Conservation (phyloP, 2,329 filamentous ascomycete genomes). For the Lachnellula hyalina region DNA sequence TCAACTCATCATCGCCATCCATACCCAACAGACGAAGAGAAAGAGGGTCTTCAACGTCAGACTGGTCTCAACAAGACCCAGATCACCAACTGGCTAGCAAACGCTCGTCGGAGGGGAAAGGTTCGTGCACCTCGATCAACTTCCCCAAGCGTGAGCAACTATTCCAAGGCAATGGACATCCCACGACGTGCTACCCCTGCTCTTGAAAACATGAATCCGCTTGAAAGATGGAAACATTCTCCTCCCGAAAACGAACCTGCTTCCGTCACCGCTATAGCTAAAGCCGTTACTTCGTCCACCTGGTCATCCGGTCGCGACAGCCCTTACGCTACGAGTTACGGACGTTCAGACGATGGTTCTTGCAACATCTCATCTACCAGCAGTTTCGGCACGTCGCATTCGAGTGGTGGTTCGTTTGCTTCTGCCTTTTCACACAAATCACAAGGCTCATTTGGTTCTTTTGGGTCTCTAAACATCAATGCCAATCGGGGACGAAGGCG, state of each 20-base stretch:
- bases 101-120: slow-evolving; percentile 79
- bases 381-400: slow-evolving; percentile 56
- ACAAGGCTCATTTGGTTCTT: slow-evolving; percentile 44
- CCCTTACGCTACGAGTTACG: slow-evolving; percentile 44
- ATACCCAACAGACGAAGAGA: slow-evolving; percentile 84
- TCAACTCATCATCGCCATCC: slow-evolving; percentile 74
- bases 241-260: slow-evolving; percentile 66
- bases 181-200: slow-evolving; percentile 55
- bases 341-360: slow-evolving; percentile 57
- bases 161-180: slow-evolving; percentile 66
- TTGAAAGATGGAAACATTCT: slow-evolving; percentile 65
- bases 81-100: slow-evolving; percentile 89
- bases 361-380: slow-evolving; percentile 56
- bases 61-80: slow-evolving; percentile 80
- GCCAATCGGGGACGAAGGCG: slow-evolving; percentile 26
- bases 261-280: slow-evolving; percentile 56
- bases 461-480: slow-evolving; percentile 20
- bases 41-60: slow-evolving; percentile 68
- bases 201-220: slow-evolving; percentile 51
- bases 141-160: slow-evolving; percentile 60
- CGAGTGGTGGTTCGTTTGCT: slow-evolving; percentile 52
- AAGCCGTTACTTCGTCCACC: slow-evolving; percentile 50
- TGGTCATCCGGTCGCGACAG: slow-evolving; percentile 52
- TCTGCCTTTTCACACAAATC: slow-evolving; percentile 56
- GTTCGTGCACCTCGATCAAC: slow-evolving; percentile 61